A percentile compares a stretch with the other conserved stretches of the same genome.
phyloP scores from a whole-genome alignment of 441 rosid genomes.

The Mallotus repandus region DNA sequence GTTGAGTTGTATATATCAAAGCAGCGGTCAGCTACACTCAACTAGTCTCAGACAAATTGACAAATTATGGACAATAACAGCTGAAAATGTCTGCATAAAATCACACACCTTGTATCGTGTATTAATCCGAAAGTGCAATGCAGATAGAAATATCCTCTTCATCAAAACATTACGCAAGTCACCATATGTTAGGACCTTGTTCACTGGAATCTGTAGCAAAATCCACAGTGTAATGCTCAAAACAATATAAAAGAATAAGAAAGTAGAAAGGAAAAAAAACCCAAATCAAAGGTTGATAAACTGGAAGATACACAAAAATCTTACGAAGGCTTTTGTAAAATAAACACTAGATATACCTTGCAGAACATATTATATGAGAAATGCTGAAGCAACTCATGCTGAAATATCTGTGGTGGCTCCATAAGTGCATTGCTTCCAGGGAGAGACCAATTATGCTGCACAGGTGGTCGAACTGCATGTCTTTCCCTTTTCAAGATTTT shows the following conservation, averaged over 20 bases:
- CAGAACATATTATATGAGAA: slow-evolving; percentile 97
- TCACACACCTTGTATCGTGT: slow-evolving; percentile 88
- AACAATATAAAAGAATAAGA: background rate
- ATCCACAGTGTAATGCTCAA: slow-evolving; percentile 16
- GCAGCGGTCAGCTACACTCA: slow-evolving; percentile 3
- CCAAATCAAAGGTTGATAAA: slow-evolving; percentile 1
- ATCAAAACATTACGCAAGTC: slow-evolving; percentile 94
- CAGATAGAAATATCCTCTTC: slow-evolving; percentile 99
- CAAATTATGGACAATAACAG: background rate
- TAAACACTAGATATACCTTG: slow-evolving; percentile 53
- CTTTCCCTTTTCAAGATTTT: slow-evolving; percentile 74
- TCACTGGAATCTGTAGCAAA: slow-evolving; percentile 87
- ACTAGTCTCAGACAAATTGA: slow-evolving; percentile 2
- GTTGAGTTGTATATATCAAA: too few species aligned
- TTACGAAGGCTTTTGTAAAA: background rate
- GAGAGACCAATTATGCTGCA: slow-evolving; percentile 94
- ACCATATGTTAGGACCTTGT: slow-evolving; percentile 80
- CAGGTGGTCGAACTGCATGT: slow-evolving; percentile 90
- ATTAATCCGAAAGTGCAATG: slow-evolving; percentile 97
- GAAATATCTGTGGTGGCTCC: slow-evolving; percentile 94
- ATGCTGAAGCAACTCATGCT: slow-evolving; percentile 98
- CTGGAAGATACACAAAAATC: background rate
- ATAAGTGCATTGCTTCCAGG: slow-evolving; percentile 58
- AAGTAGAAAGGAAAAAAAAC: background rate
- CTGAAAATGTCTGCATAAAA: slow-evolving; percentile 7